Conservation (phyloP, 2,329 filamentous ascomycete genomes). For the Penicillium sp. region DNA sequence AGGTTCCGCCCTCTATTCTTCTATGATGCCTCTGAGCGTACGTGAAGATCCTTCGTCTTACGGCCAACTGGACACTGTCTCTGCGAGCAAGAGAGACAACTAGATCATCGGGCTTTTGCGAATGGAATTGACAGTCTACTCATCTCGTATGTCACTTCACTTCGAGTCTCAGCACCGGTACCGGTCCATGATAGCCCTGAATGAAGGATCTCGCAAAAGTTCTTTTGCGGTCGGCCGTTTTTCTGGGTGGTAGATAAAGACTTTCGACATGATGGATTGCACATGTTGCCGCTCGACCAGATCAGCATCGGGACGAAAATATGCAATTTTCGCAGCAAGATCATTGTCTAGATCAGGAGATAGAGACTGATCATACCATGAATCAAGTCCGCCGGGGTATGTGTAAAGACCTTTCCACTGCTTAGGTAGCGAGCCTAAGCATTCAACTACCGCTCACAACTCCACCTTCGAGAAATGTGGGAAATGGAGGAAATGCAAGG, state of each 20-base stretch:
- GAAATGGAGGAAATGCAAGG: constrained; percentile 20
- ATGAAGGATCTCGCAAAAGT: constrained; percentile 30
- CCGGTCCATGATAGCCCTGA: constrained; percentile 29
- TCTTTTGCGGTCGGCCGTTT: constrained; percentile 26
- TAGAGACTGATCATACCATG: constrained; percentile 29
- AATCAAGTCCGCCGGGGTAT: constrained; percentile 17
- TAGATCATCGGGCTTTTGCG: no score
- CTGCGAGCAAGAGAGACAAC: no score
- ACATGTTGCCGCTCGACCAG: constrained; percentile 21
- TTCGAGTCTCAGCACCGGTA: constrained; percentile 24
- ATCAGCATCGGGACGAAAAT: constrained; percentile 20
- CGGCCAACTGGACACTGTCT: no score
- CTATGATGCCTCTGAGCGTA: no score
- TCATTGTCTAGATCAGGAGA: constrained; percentile 2
- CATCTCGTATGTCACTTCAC: no score
- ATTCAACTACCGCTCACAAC: constrained; percentile 18
- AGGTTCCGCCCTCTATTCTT: no score
- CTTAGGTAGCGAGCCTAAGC: constrained; percentile 28
- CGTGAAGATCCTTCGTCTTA: no score
- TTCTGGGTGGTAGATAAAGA: constrained; percentile 26
- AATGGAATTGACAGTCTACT: no score
- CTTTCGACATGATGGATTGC: constrained; percentile 22
- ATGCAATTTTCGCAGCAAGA: constrained; percentile 17
- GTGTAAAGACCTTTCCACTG: constrained; percentile 24
- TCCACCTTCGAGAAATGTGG: constrained; percentile 13